These are phyloP conservation scores for Limonium bicolor DNA, from an alignment of 148 eudicot genomes.

Conservation along the genomic window DNA sequence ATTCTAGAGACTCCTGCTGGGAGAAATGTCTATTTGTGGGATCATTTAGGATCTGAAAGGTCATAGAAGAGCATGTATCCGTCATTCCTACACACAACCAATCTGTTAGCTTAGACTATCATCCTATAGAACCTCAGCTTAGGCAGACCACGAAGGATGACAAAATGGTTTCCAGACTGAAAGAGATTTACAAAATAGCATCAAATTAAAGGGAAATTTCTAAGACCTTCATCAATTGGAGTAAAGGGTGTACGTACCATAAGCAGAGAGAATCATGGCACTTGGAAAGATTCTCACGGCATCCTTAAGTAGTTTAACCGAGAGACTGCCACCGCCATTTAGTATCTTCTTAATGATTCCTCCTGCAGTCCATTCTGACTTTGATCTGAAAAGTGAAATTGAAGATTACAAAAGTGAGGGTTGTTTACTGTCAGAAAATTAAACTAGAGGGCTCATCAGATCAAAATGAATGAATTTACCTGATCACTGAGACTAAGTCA, in stretches of 20 bases:
- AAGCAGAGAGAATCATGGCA: slow-evolving; percentile 74
- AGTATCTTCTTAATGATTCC: slow-evolving; percentile 45
- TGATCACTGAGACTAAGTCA: slow-evolving; percentile 47
- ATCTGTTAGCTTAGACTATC: too few relatives aligned
- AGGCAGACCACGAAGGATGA: too few relatives aligned
- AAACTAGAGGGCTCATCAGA: too few relatives aligned
- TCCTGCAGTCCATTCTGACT: slow-evolving; percentile 14
- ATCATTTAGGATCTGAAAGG: slow-evolving; percentile 61
- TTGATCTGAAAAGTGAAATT: slow-evolving; percentile 17
- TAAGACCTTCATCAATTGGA: too few relatives aligned
- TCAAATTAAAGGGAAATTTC: too few relatives aligned
- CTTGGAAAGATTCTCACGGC: slow-evolving; percentile 34
- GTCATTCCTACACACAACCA: slow-evolving; percentile 72
- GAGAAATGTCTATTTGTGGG: slow-evolving; percentile 19
- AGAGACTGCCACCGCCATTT: slow-evolving; percentile 89
- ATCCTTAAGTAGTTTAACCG: slow-evolving; percentile 34
- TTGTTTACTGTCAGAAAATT: too few relatives aligned
- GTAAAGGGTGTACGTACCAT: too few relatives aligned
- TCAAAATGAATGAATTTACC: slow-evolving; percentile 36
- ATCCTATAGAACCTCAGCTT: too few relatives aligned
- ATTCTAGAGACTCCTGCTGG: not conserved
- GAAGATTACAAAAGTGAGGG: too few relatives aligned
- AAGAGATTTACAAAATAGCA: too few relatives aligned
- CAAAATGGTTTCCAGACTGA: too few relatives aligned
- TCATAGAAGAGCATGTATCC: slow-evolving; percentile 81